Conservation (phyloP, 1,284 basidiomycete genomes). For the Mycosarcoma mackinlayi region DNA sequence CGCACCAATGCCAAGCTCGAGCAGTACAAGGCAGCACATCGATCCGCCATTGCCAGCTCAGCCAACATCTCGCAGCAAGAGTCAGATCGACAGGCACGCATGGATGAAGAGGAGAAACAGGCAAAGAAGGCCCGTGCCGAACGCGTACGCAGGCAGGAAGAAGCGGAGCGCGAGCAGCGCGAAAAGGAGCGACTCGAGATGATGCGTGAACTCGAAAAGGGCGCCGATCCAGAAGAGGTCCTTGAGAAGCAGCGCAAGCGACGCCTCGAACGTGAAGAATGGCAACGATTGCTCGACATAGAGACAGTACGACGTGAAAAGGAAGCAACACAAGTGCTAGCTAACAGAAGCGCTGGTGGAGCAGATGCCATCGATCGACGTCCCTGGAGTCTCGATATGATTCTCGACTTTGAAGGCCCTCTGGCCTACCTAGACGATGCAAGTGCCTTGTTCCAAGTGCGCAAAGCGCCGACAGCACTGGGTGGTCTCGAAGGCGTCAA, state of each 20-base stretch:
- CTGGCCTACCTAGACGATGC: constrained; percentile 60
- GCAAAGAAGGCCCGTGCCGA: constrained; percentile 54
- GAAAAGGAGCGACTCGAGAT: constrained; percentile 59
- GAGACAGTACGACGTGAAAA: constrained; percentile 34
- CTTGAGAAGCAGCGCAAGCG: constrained; percentile 48
- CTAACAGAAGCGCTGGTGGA: constrained; percentile 10
- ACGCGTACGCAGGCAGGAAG: constrained; percentile 54
- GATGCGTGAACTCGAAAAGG: constrained; percentile 57
- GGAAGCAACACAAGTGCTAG: constrained; percentile 26
- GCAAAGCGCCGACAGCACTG: constrained; percentile 45
- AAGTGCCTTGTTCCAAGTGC: constrained; percentile 38
- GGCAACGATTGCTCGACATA: constrained; percentile 28
- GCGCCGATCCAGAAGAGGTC: constrained; percentile 54
- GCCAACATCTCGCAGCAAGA: constrained; percentile 55
- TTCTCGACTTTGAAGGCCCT: constrained; percentile 60
- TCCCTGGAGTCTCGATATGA: constrained; percentile 52
- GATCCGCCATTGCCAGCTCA: constrained; percentile 49
- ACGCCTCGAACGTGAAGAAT: constrained; percentile 49
- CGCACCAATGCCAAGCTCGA: constrained; percentile 86
- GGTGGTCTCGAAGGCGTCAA: constrained; percentile 49
- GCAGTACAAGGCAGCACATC: constrained; percentile 74
- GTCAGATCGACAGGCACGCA: constrained; percentile 46
- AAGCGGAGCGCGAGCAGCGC: constrained; percentile 49
- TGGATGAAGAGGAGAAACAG: constrained; percentile 51
- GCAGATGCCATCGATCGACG: constrained; percentile 20